Base-by-base conservation (phyloP, 129 eudicot species). In the Deinandra increscens region DNA sequence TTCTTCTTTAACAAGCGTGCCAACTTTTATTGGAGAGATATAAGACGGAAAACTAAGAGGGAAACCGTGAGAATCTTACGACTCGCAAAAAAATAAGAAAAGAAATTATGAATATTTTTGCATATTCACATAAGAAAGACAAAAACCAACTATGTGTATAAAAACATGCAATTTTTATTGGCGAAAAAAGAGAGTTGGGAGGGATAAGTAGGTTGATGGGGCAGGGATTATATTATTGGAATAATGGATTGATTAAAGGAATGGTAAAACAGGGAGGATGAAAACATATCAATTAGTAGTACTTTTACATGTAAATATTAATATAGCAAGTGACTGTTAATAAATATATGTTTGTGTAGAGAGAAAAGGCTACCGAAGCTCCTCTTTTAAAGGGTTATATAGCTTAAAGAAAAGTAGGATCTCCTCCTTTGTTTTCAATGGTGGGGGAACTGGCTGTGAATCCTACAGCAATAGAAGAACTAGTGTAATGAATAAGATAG, bases 371-470 rank as follows among this genome's bases (percentile, higher is more conserved):
- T 86, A 91, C 97, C 97, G 79, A 20, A 88, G 88, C 72, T 88
- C 90, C 75, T 88, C 97, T 70, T 82, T 86, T 75, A 78, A 50
- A 69, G 97, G 97, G 80, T 91, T 94, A 66, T 91, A 88, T 69
- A 81, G 84, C 66, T 91, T 91, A 69, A 91, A 88, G 74, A 91
- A 85, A 60, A 91, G 83, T 66, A 91, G 77, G 56, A 88, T 85
- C 50, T 91, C 97, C 42, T 91, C 97, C 79, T 84, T 88, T 3
- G 84, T 81, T 55, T 86, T 91, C 18, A 65, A 83, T 34, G 90
- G 92, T 49, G 85, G 87, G 38, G 87, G 71, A 70, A 88, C 48
- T 1, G 93, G 93, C 38, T 23, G 83, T 69, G 79, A 39, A 75
- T 91, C 96, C 97, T 91, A 78, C 80, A 86, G 58, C 45, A 41